These are phyloP conservation scores for Polysphondylium violaceum DNA, from an alignment of 78 protist species.

Conservation along the genomic window DNA sequence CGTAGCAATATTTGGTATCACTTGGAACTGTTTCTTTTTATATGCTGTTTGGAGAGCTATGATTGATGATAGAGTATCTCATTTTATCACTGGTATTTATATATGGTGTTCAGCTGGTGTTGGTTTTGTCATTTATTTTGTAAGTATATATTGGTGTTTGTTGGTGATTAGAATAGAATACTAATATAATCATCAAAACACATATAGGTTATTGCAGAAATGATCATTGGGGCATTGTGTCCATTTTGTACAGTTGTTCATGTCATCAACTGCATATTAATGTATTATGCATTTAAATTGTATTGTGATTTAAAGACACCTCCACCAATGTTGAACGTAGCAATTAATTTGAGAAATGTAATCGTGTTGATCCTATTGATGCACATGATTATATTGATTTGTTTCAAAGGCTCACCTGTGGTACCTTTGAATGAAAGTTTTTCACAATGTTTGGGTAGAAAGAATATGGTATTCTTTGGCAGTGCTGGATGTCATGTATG, in stretches of 20 bases:
- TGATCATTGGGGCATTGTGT: slow-evolving; percentile 52
- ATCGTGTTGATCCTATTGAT: neutral
- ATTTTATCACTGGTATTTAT: slow-evolving; percentile 23
- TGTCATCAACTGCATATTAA: slow-evolving; percentile 26
- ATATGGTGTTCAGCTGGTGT: slow-evolving; percentile 65
- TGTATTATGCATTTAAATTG: slow-evolving; percentile 42
- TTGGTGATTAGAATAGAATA: neutral
- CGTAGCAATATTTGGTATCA: slow-evolving; percentile 56
- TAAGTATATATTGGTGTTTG: neutral
- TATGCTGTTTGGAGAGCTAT: slow-evolving; percentile 15
- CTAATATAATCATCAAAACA: neutral
- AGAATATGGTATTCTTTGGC: slow-evolving; percentile 68
- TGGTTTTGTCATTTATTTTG: slow-evolving; percentile 74
- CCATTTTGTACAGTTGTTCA: slow-evolving; percentile 80
- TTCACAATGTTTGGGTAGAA: slow-evolving; percentile 29
- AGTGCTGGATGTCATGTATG: slow-evolving; percentile 34
- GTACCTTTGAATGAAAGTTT: neutral
- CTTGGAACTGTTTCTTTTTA: slow-evolving; percentile 46
- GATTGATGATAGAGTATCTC: slow-evolving; percentile 20
- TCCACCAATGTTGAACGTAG: slow-evolving; percentile 5
- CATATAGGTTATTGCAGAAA: slow-evolving; percentile 67
- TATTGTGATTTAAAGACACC: slow-evolving; percentile 17
- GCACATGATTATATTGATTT: slow-evolving; percentile 2
- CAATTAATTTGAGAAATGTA: neutral
- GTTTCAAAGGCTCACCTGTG: neutral